Percentiles rank a stretch among this genome's conserved stretches.
These are phyloP conservation scores for Hericium rajendrae DNA, from an alignment of 768 basidiomycete species.

Conservation along the genomic window DNA sequence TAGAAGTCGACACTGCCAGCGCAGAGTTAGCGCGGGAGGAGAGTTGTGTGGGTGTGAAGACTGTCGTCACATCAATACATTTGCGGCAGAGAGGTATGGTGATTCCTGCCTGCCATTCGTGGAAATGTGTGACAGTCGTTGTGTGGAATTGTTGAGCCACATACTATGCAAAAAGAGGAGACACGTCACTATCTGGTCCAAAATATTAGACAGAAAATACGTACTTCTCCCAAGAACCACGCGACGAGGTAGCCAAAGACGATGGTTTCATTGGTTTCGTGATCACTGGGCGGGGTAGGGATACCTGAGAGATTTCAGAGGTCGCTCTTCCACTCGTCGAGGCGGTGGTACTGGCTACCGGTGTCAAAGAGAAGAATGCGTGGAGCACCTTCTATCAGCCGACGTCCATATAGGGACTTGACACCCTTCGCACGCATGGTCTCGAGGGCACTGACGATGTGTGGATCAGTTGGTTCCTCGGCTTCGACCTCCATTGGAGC, in stretches of 20 bases:
- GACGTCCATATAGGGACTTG: slow-evolving; percentile 90
- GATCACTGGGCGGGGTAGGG: slow-evolving; percentile 90
- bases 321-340: slow-evolving; percentile 99
- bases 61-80: slow-evolving; percentile 94
- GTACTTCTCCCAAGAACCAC: slow-evolving; percentile 98
- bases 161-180: slow-evolving; percentile 40
- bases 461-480: slow-evolving; percentile 77
- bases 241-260: slow-evolving; percentile 96
- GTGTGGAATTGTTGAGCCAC: slow-evolving; percentile 69
- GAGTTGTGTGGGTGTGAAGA: slow-evolving; percentile 99
- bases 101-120: slow-evolving; percentile 98
- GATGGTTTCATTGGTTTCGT: slow-evolving; percentile 97
- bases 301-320: slow-evolving; percentile 98
- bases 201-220: slow-evolving; percentile 18
- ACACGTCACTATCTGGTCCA: not conserved
- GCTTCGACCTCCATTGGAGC: slow-evolving; percentile 98
- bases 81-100: slow-evolving; percentile 93
- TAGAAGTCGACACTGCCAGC: slow-evolving; percentile 98
- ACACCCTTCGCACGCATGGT: slow-evolving; percentile 83
- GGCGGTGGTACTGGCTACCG: slow-evolving; percentile 70
- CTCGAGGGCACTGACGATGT: slow-evolving; percentile 64
- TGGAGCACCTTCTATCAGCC: slow-evolving; percentile 97
- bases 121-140: slow-evolving; percentile 97
- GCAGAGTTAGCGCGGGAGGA: slow-evolving; percentile 96
- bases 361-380: slow-evolving; percentile 95